These are phyloP conservation scores for Leucosporidium yakuticum DNA, from an alignment of 768 basidiomycete species.

Conservation along the genomic window DNA sequence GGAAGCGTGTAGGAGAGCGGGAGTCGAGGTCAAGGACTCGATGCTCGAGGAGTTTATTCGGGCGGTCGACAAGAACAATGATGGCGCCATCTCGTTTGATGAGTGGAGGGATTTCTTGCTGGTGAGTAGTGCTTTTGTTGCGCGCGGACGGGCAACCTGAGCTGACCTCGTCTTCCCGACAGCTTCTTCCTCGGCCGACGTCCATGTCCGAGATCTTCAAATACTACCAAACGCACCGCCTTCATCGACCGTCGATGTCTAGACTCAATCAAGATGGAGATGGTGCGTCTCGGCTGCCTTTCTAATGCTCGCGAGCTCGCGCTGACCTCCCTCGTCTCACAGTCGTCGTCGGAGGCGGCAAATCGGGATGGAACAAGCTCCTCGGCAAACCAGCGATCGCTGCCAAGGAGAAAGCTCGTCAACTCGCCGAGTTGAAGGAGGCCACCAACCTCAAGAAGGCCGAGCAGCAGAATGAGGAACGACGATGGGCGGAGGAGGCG, in stretches of 20 bases:
- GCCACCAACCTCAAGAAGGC: neutral
- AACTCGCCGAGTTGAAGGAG: neutral
- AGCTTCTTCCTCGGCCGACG: constrained; percentile 33
- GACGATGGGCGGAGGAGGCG: constrained; percentile 11
- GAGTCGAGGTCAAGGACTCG: constrained; percentile 21
- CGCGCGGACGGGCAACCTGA: rapidly evolving
- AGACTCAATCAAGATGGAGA: constrained; percentile 37
- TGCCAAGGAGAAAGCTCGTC: neutral
- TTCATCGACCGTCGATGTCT: constrained; percentile 27
- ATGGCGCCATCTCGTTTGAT: constrained; percentile 34
- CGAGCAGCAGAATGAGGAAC: constrained; percentile 18
- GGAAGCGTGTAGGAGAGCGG: constrained; percentile 41
- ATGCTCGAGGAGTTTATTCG: constrained; percentile 33
- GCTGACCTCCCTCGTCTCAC: neutral
- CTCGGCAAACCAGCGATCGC: constrained; percentile 6
- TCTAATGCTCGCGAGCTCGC: neutral
- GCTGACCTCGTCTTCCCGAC: neutral
- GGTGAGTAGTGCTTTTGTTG: neutral
- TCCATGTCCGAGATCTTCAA: constrained; percentile 35
- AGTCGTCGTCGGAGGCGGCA: constrained; percentile 32
- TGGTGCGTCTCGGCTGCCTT: constrained; percentile 12
- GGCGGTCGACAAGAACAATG: constrained; percentile 24
- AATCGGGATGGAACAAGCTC: constrained; percentile 26
- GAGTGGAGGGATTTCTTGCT: constrained; percentile 38
- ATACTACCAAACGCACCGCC: constrained; percentile 28